A percentile compares a stretch with the other conserved stretches of the same genome.
phyloP scores from a whole-genome alignment of 768 basidiomycete species.

The Trichaptum fuscoviolaceum region DNA sequence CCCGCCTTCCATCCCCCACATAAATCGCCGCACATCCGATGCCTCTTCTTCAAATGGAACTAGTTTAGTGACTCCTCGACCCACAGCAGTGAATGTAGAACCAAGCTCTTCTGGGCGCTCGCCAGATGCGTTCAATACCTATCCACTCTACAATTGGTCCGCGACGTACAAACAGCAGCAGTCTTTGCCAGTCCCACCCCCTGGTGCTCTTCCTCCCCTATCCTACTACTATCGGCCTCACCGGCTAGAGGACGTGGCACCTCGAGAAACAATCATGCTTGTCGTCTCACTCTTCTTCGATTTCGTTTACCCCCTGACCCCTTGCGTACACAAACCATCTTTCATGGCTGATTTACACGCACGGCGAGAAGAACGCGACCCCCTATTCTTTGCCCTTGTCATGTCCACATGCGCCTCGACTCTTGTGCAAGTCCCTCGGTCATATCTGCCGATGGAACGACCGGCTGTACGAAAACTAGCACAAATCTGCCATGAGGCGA shows the following conservation, averaged over 20 bases:
- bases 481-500: constrained; percentile 72
- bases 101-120: constrained; percentile 31
- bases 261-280: constrained; percentile 72
- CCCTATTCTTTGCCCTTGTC: constrained; percentile 86
- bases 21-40: constrained; percentile 10
- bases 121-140: constrained; percentile 54
- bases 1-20: constrained; percentile 36
- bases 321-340: constrained; percentile 85
- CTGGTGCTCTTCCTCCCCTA: constrained; percentile 48
- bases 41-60: constrained; percentile 3
- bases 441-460: constrained; percentile 84
- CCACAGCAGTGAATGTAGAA: constrained; percentile 24
- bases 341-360: constrained; percentile 87
- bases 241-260: constrained; percentile 76
- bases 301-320: constrained; percentile 88
- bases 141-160: constrained; percentile 66
- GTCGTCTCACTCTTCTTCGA: constrained; percentile 90
- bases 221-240: constrained; percentile 71
- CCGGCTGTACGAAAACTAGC: constrained; percentile 81
- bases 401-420: constrained; percentile 88
- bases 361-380: constrained; percentile 78
- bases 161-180: constrained; percentile 52
- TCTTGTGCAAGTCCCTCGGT: constrained; percentile 81
- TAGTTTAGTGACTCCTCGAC: constrained; percentile 28
- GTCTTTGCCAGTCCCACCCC: constrained; percentile 38